phyloP scores from a whole-genome alignment of 306 rosid genomes.

The Inga leiocalycina region DNA sequence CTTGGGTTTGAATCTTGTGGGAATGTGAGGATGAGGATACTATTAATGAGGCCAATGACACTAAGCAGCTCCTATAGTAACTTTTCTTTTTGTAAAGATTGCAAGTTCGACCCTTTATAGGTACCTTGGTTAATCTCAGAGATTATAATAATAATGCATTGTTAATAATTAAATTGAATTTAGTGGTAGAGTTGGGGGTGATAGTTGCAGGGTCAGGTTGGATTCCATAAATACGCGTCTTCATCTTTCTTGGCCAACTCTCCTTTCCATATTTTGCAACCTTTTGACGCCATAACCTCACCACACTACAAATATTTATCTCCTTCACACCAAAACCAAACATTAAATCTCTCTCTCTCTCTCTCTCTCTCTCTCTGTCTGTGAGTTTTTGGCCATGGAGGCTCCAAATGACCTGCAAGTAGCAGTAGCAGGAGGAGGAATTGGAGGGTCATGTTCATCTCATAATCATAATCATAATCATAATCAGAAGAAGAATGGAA shows the following conservation, averaged over 20 bases:
- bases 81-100: too few species aligned
- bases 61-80: too few species aligned
- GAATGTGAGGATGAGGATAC: too few species aligned
- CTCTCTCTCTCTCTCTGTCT: conserved; percentile 10
- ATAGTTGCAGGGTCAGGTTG: conserved; percentile 70
- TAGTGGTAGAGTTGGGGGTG: conserved; percentile 15
- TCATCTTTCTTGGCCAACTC: conserved; percentile 37
- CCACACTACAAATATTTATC: neutral
- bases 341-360: neutral
- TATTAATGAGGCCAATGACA: too few species aligned
- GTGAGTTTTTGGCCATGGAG: conserved; percentile 43
- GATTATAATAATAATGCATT: too few species aligned
- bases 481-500: conserved; percentile 67
- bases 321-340: neutral
- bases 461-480: neutral
- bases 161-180: neutral
- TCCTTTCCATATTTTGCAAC: conserved; percentile 52
- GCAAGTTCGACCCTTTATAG: too few species aligned
- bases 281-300: conserved; percentile 6
- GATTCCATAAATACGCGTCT: conserved; percentile 56
- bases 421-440: conserved; percentile 40
- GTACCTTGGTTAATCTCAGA: too few species aligned
- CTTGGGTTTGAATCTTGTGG: neutral
- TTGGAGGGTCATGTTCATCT: conserved; percentile 71
- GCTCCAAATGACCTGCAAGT: conserved; percentile 41